These are phyloP conservation scores for Candida namnaoensis DNA, from an alignment of 805 yeast genomes.

Conservation along the genomic window DNA sequence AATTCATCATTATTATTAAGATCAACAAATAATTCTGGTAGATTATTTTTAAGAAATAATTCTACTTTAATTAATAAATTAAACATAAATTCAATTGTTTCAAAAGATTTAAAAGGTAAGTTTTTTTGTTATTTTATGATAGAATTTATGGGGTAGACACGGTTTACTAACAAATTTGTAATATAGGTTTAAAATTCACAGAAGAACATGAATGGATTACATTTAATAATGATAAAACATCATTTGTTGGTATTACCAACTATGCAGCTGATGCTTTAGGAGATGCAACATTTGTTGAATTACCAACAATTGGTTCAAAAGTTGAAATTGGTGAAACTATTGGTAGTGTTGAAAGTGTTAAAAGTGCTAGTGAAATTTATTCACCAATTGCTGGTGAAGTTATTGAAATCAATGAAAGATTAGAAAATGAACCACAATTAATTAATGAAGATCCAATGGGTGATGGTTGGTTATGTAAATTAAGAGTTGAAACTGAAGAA, in stretches of 20 bases:
- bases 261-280: slow-evolving; percentile 97
- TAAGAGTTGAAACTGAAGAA: slow-evolving; percentile 42
- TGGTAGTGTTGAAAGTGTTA: slow-evolving; percentile 93
- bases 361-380: slow-evolving; percentile 89
- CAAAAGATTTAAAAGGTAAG: slow-evolving; percentile 11
- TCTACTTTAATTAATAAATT: slow-evolving; percentile 12
- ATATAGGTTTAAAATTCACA: slow-evolving; percentile 40
- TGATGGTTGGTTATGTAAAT: slow-evolving; percentile 84
- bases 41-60: slow-evolving; percentile 15
- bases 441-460: slow-evolving; percentile 90
- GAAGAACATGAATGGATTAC: slow-evolving; percentile 81
- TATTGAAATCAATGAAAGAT: slow-evolving; percentile 55
- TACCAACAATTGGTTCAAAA: slow-evolving; percentile 63
- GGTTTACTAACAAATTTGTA: too few species aligned
- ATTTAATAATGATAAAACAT: slow-evolving; percentile 53
- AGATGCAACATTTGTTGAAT: slow-evolving; percentile 90
- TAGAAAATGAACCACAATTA: slow-evolving; percentile 66
- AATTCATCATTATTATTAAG: background rate
- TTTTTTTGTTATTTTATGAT: too few species aligned
- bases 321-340: slow-evolving; percentile 70
- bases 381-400: slow-evolving; percentile 78
- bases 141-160: too few species aligned
- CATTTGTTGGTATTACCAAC: slow-evolving; percentile 79
- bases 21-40: too few species aligned
- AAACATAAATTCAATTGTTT: slow-evolving; percentile 12